Evolutionary conservation across 306 rosid species (phyloP).

Genomic region (Canavalia ensiformis): DNA sequence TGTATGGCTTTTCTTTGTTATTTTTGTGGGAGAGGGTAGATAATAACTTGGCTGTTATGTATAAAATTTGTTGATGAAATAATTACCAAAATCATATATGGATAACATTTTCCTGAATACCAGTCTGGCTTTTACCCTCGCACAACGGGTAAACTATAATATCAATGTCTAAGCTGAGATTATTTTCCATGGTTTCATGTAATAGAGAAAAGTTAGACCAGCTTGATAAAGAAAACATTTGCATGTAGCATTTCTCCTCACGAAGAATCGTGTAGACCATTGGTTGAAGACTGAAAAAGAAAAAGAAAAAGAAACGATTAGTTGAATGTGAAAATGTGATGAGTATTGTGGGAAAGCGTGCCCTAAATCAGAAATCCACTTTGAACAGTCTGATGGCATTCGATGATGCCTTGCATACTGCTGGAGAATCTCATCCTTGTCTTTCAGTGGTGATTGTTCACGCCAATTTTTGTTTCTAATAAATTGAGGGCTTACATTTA

Average conservation of each 20-base stretch:
- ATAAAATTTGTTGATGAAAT: background rate
- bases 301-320: too few relatives aligned
- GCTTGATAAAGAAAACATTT: too few relatives aligned
- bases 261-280: too few relatives aligned
- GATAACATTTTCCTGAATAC: background rate
- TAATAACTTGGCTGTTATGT: background rate
- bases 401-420: background rate
- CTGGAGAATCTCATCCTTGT: background rate
- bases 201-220: background rate
- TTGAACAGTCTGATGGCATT: background rate
- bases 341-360: background rate
- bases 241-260: too few relatives aligned
- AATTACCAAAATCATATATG: slow-evolving; percentile 4
- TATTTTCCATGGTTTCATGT: background rate
- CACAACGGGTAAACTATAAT: background rate
- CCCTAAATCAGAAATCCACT: background rate
- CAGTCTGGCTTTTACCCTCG: background rate
- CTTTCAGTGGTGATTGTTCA: background rate
- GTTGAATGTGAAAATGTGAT: too few relatives aligned
- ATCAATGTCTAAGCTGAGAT: background rate
- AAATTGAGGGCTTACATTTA: too few relatives aligned
- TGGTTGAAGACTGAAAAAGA: background rate
- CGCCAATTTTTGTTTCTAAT: background rate
- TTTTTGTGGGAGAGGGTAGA: background rate
- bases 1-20: too few relatives aligned